These are phyloP conservation scores for Umbelopsis sp. DNA, from an alignment of 192 early-diverging fungal genomes.

Conservation along the genomic window DNA sequence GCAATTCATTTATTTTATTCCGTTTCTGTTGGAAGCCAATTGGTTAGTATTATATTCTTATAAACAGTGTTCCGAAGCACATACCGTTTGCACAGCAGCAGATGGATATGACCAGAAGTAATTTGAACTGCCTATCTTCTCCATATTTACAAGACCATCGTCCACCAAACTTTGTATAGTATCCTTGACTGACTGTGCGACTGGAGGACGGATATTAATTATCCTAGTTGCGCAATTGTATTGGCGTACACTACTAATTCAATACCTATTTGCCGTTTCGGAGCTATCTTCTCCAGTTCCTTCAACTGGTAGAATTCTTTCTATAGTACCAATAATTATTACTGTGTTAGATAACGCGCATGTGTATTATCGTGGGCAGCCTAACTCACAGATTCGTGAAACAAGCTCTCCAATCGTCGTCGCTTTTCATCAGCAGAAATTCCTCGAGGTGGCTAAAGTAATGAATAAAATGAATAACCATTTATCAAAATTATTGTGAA, in stretches of 20 bases:
- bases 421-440: conserved; percentile 56
- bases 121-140: conserved; percentile 90
- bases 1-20: conserved; percentile 50
- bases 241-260: neutral
- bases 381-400: conserved; percentile 53
- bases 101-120: conserved; percentile 93
- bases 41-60: neutral
- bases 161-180: conserved; percentile 81
- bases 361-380: no score
- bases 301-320: conserved; percentile 77
- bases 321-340: conserved; percentile 31
- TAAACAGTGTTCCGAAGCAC: neutral
- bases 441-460: conserved; percentile 47
- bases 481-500: neutral
- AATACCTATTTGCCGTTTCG: conserved; percentile 78
- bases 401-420: conserved; percentile 44
- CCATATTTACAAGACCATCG: conserved; percentile 74
- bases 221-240: neutral
- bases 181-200: conserved; percentile 79
- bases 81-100: conserved; percentile 55
- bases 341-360: neutral
- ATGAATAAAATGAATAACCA: neutral
- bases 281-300: conserved; percentile 81
- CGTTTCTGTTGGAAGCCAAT: conserved; percentile 13
- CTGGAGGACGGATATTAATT: conserved; percentile 35